Evolutionary conservation across 1,284 basidiomycete genomes (phyloP).

Genomic region (Rhodotorula sp.): DNA sequence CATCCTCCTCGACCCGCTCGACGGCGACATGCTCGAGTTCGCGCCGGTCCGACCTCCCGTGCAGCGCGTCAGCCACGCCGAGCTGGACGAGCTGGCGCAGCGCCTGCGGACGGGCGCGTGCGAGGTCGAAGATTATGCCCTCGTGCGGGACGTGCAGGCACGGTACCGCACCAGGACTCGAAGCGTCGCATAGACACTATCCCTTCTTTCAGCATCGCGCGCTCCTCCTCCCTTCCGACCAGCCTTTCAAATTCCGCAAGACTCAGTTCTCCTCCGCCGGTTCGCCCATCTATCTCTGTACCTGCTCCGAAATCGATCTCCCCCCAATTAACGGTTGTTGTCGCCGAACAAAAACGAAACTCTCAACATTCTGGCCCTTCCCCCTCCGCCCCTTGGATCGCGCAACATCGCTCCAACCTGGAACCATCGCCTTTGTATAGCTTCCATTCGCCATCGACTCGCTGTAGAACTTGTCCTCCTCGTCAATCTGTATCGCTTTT

Average conservation of each 20-base stretch:
- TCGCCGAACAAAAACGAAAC: slow-evolving; percentile 1
- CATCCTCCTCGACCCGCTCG: slow-evolving; percentile 13
- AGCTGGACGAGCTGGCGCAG: slow-evolving; percentile 23
- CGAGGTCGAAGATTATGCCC: slow-evolving; percentile 26
- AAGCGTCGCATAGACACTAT: not conserved
- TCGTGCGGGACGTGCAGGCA: slow-evolving; percentile 28
- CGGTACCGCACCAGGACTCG: not conserved
- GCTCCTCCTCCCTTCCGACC: not conserved
- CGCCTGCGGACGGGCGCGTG: slow-evolving; percentile 16
- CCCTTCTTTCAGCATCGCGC: not conserved
- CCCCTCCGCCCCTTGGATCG: not conserved
- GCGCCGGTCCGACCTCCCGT: not conserved
- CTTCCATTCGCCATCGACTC: too few relatives aligned
- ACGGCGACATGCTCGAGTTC: too few relatives aligned
- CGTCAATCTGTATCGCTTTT: too few relatives aligned
- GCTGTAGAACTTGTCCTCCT: too few relatives aligned
- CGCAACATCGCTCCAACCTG: not conserved
- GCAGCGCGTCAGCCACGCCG: slow-evolving; percentile 5
- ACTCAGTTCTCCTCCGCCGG: not conserved
- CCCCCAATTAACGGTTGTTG: slow-evolving; percentile 3
- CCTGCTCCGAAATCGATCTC: not conserved
- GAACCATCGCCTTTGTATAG: too few relatives aligned
- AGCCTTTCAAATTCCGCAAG: too few relatives aligned
- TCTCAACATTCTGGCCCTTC: not conserved
- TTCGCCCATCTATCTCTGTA: not conserved